Evolutionary conservation across 2,329 filamentous ascomycete species (phyloP), one percentile per base, ranked within the genome.

Genomic region (Venturia effusa): DNA sequence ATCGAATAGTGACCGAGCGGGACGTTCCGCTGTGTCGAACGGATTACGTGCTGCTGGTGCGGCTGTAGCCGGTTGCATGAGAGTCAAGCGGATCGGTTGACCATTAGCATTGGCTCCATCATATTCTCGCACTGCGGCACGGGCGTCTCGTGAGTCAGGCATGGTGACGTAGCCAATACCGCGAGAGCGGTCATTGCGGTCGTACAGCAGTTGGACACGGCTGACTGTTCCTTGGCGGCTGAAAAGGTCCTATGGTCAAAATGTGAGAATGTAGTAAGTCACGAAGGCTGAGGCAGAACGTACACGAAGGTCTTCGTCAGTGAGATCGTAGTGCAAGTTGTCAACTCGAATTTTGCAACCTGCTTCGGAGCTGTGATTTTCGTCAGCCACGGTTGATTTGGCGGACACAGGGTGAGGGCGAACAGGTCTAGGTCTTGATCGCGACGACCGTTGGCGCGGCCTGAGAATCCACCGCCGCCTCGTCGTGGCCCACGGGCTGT

Each of bases 261-360:
- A 3, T 34, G 30, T 51, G 19, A 11, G 54, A 57, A 61, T 66
- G 63, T 34, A n/a, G 32, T n/a, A 34, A 62, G 54, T n/a, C 6
- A 19, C 19, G 41, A 41, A 24, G 19, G 22, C 59, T 32, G 61
- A 22, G 13, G 48, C 11, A 24, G 55, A 24, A 59, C 77, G 62
- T 79, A 95, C 91, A 71, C 89, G 83, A 63, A 96, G 81, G 72
- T 96, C 92, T 43, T 88, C 86, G 74, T 93, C 86, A 15, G 88
- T 92, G 67, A 97, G 82, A 66, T 97, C 92, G 75, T 96, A 97
- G 75, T 97, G 92, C 65, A 97, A 79, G 73, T 96, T 96, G 66
- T 95, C 90, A 66, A 96, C 88, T 68, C 88, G 87, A 68, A 97
- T 76, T 76, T 90, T 93, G 57, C 86, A 81, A 69, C 87, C 86